Evolutionary conservation across 257 asterid genomes (phyloP).

Genomic region (Solanum piurae): DNA sequence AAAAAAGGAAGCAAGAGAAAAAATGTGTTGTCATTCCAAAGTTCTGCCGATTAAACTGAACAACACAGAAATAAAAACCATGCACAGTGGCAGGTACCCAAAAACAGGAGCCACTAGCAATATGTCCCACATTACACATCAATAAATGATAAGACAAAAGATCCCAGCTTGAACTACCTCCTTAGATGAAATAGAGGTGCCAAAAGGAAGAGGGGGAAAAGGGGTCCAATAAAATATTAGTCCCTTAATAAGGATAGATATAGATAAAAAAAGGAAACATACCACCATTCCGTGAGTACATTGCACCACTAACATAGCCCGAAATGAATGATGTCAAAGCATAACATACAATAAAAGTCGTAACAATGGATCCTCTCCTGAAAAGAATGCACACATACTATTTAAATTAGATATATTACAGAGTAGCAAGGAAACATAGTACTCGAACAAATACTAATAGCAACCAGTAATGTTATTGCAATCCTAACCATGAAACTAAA

Average conservation of each 20-base stretch:
- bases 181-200: neutral
- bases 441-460: neutral
- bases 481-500: neutral
- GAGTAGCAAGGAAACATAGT: neutral
- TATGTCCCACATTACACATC: neutral
- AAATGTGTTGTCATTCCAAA: neutral
- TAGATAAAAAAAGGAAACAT: slow-evolving; percentile 5
- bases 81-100: neutral
- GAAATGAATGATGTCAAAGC: slow-evolving; percentile 57
- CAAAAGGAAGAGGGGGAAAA: neutral
- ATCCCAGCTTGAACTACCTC: neutral
- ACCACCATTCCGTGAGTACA: slow-evolving; percentile 63
- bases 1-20: neutral
- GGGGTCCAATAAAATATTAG: neutral
- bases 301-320: slow-evolving; percentile 59
- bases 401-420: neutral
- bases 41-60: neutral
- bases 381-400: slow-evolving; percentile 1
- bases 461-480: neutral
- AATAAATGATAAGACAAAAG: neutral
- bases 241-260: neutral
- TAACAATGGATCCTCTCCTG: slow-evolving; percentile 59
- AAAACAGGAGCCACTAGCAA: neutral
- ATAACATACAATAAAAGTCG: slow-evolving; percentile 50
- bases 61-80: neutral